Percentiles rank a stretch among this genome's conserved stretches.
These are phyloP conservation scores for Komagataea norvegica DNA, from an alignment of 1,139 yeast genomes.

Conservation along the genomic window DNA sequence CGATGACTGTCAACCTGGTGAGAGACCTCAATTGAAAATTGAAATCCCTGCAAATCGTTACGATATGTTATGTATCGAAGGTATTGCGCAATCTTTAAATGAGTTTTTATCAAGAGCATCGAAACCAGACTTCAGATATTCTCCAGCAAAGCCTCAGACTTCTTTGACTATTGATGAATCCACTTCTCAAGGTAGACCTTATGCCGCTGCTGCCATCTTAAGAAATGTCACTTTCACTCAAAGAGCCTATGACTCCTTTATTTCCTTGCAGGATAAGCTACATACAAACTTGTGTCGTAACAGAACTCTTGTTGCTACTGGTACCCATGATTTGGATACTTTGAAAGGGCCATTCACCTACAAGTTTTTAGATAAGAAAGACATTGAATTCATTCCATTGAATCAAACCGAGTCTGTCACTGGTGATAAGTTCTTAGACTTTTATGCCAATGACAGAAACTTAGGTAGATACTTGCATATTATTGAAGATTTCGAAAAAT, in stretches of 20 bases:
- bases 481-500: conserved; percentile 83
- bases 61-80: conserved; percentile 97
- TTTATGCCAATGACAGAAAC: conserved; percentile 87
- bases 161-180: conserved; percentile 71
- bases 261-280: conserved; percentile 91
- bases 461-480: conserved; percentile 85
- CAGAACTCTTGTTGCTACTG: conserved; percentile 95
- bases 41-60: conserved; percentile 98
- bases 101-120: conserved; percentile 71
- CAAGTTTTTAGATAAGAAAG: conserved; percentile 78
- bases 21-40: conserved; percentile 93
- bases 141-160: conserved; percentile 56
- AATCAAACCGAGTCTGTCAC: conserved; percentile 76
- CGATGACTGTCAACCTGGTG: conserved; percentile 68
- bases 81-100: conserved; percentile 91
- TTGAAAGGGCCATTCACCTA: conserved; percentile 83
- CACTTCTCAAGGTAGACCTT: conserved; percentile 75
- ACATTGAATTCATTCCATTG: conserved; percentile 75
- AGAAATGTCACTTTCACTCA: conserved; percentile 78
- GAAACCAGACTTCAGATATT: conserved; percentile 64
- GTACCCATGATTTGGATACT: conserved; percentile 91
- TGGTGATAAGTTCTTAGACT: conserved; percentile 80
- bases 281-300: conserved; percentile 95
- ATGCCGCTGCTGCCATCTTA: conserved; percentile 89
- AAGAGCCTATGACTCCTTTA: conserved; percentile 88